Conservation (phyloP, 164 flowering plant species). For the Protea cynaroides region DNA sequence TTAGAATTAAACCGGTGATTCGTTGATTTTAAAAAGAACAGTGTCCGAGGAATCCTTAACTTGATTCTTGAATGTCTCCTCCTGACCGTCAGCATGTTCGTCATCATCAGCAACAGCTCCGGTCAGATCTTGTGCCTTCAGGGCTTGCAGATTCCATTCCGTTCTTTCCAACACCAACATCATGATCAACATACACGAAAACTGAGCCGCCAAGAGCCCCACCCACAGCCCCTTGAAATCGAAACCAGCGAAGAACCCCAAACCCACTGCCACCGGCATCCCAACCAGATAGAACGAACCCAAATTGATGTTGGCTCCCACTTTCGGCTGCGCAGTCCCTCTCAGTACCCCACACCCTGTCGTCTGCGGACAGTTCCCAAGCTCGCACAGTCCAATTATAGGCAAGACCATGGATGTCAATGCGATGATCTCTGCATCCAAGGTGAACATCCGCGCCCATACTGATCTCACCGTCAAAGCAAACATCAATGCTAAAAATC, state of each 20-base stretch:
- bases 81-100: no score
- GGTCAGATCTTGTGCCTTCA: slow-evolving; percentile 47
- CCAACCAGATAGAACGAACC: slow-evolving; percentile 72
- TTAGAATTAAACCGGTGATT: slow-evolving; percentile 10
- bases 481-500: slow-evolving; percentile 46
- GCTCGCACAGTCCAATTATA: slow-evolving; percentile 74
- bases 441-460: slow-evolving; percentile 65
- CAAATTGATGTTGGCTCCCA: slow-evolving; percentile 64
- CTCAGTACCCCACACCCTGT: slow-evolving; percentile 67
- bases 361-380: slow-evolving; percentile 82
- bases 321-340: slow-evolving; percentile 60
- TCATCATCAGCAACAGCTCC: no score
- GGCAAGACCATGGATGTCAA: slow-evolving; percentile 64
- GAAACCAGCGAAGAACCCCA: slow-evolving; percentile 37
- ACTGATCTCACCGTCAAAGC: slow-evolving; percentile 38
- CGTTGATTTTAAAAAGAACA: neutral
- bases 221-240: slow-evolving; percentile 69
- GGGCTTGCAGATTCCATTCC: slow-evolving; percentile 49
- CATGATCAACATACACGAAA: slow-evolving; percentile 52
- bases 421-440: slow-evolving; percentile 43
- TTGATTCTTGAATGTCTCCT: slow-evolving; percentile 7
- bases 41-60: slow-evolving; percentile 1
- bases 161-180: slow-evolving; percentile 41
- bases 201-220: slow-evolving; percentile 65
- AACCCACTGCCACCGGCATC: slow-evolving; percentile 62